Evolutionary conservation across 345 rosid genomes (phyloP), one percentile per base, ranked within the genome.

Genomic region (Gynandropsis gynandra): DNA sequence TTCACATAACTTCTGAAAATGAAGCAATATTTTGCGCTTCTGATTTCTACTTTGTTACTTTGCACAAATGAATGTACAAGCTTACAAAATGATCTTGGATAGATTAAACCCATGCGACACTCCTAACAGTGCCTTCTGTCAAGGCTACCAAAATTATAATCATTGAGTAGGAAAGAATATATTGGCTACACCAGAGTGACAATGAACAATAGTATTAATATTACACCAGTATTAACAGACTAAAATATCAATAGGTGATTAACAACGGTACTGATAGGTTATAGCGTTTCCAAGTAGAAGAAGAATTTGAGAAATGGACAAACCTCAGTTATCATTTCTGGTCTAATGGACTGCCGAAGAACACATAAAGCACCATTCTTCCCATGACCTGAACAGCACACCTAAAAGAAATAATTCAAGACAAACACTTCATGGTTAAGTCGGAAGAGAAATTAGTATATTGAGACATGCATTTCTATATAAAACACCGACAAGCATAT

Each of bases 331-430:
- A 92, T 92, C 82, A 78, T 70, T 68, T 92, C 98, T 2, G 98
- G 98, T 67, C 98, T 82, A 79, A 92, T 68, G 32, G 98, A 92
- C 73, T 87, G 98, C 69, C 81, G 82, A 67, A 87, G 96, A 63
- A 92, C 83, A 72, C 75, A 82, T 34, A 92, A 64, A 52, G 90
- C 46, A 27, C 98, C 98, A 64, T 87, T 92, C 68, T 92, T 92
- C 44, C 98, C 98, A 74, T 92, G 96, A 71, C 98, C 98, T 61
- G 98, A 92, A 69, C 98, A 92, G 81, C 95, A 92, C 9, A 92
- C 95, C 98, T 92, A 72, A 64, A 65, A 32, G 34, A 56, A 59
- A 53, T 33, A 38, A 27, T 34, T 35, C 20, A 40, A 11, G 47
- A 45, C 33, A 36, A 18, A 13, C n/a, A 59, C 33, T 31, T 51